A percentile compares a stretch with the other conserved stretches of the same genome.
Conservation (phyloP, 768 basidiomycete genomes). For the Leccinum aurantiacum region DNA sequence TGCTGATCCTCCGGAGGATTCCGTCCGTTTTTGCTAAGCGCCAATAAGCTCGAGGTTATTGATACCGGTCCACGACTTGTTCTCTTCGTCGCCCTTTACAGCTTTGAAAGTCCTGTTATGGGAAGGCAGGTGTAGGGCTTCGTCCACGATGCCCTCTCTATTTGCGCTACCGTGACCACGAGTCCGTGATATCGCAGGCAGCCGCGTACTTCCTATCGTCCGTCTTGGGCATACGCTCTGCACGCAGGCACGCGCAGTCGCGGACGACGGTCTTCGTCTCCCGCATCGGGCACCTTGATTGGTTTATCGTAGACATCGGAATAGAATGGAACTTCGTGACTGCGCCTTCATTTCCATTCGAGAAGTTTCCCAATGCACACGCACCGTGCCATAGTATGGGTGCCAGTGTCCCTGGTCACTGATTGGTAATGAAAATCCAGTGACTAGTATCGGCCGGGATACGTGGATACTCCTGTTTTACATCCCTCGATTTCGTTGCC, state of each 20-base stretch:
- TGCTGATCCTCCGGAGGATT: background rate
- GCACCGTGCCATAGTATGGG: background rate
- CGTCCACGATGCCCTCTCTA: background rate
- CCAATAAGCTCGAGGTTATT: background rate
- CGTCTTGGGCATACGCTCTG: background rate
- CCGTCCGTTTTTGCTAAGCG: background rate
- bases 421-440: constrained; percentile 2
- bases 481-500: background rate
- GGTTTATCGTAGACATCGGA: background rate
- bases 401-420: background rate
- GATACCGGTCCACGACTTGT: background rate
- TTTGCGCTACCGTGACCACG: background rate
- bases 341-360: background rate
- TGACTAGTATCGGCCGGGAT: background rate
- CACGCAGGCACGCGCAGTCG: background rate
- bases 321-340: background rate
- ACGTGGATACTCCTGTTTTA: background rate
- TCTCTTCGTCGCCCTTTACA: background rate
- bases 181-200: background rate
- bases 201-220: background rate
- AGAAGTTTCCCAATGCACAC: background rate
- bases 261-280: background rate
- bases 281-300: background rate
- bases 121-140: background rate
- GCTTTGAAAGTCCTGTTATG: background rate